Conservation (phyloP, 352 stramenopile genomes). For the Phytophthora europaea region DNA sequence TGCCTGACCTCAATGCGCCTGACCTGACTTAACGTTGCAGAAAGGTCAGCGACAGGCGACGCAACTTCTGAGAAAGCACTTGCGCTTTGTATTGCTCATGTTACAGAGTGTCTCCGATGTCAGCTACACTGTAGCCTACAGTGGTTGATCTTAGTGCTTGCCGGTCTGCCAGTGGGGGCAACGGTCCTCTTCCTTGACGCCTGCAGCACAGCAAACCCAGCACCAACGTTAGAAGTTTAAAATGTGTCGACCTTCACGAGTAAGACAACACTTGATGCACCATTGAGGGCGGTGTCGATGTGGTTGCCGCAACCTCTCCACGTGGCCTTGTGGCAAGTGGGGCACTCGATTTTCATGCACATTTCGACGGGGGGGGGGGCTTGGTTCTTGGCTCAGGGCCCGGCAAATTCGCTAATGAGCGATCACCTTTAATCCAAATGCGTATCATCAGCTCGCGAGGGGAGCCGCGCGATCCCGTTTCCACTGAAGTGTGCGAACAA, state of each 20-base stretch:
- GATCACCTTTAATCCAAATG: not conserved
- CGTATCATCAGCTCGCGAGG: not conserved
- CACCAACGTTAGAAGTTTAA: not conserved
- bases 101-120: not conserved
- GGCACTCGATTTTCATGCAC: constrained; percentile 67
- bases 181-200: constrained; percentile 47
- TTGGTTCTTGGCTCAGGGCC: constrained; percentile 2
- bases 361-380: constrained; percentile 26
- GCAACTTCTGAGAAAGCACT: not conserved
- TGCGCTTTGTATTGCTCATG: not conserved
- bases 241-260: not conserved
- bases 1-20: constrained; percentile 15
- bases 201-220: constrained; percentile 11
- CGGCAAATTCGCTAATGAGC: constrained; percentile 17
- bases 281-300: constrained; percentile 57
- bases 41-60: not conserved
- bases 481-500: not conserved
- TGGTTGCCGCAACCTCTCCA: constrained; percentile 66
- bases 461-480: not conserved
- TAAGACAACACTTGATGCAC: constrained; percentile 14
- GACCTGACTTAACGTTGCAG: not conserved
- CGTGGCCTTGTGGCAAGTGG: constrained; percentile 64
- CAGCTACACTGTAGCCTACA: not conserved
- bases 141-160: constrained; percentile 38
- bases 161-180: constrained; percentile 56